Percentiles rank a stretch among this genome's conserved stretches.
Evolutionary conservation across 2,329 filamentous ascomycete species (phyloP).

Genomic region (Aspergillus novoparasiticus): DNA sequence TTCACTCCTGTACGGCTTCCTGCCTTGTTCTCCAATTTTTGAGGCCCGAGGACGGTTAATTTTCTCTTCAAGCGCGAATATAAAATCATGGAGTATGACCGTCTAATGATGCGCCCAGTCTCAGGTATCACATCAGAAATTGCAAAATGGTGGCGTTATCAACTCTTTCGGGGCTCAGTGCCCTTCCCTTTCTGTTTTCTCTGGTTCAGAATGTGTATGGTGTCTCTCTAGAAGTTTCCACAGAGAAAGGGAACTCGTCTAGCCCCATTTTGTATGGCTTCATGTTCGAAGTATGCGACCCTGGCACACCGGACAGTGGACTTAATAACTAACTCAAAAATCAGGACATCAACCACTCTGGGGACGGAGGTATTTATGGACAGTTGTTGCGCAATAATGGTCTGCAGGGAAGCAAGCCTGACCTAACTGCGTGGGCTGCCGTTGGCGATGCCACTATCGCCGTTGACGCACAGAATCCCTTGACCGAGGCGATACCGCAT

Average conservation of each 20-base stretch:
- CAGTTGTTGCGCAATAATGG: conserved; percentile 71
- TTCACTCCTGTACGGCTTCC: not conserved
- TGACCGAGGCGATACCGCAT: conserved; percentile 56
- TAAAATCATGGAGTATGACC: not conserved
- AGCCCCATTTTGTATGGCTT: conserved; percentile 45
- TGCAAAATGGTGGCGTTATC: conserved; percentile 15
- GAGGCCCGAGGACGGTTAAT: not conserved
- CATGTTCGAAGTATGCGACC: conserved; percentile 43
- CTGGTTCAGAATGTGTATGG: conserved; percentile 4
- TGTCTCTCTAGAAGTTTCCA: conserved; percentile 15
- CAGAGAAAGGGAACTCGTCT: conserved; percentile 41
- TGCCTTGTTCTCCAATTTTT: not conserved
- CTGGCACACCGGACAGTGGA: not conserved
- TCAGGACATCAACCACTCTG: conserved; percentile 67
- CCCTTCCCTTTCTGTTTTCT: conserved; percentile 8
- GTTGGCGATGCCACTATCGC: conserved; percentile 50
- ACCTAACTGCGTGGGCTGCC: conserved; percentile 51
- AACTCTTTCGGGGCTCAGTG: conserved; percentile 12
- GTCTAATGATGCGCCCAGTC: not conserved
- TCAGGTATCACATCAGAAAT: not conserved
- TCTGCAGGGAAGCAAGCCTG: conserved; percentile 59
- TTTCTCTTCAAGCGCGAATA: not conserved
- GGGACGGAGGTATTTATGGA: conserved; percentile 73
- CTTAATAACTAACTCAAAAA: not conserved
- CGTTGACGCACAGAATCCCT: conserved; percentile 52